Evolutionary conservation across 257 asterid genomes (phyloP).

Genomic region (Fraxinus anomala): DNA sequence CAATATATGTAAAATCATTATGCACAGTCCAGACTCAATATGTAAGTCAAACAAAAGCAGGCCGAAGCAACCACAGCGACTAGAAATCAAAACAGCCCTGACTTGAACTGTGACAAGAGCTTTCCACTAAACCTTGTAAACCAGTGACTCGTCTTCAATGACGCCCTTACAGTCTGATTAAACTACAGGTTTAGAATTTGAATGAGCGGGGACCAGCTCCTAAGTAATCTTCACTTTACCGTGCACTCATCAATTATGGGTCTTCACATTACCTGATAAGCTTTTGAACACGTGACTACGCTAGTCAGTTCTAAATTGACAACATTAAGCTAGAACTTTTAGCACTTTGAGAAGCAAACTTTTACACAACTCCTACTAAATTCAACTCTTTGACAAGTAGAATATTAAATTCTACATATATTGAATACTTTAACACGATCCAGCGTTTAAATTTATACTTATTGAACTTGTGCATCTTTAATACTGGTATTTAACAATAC

Average conservation of each 20-base stretch:
- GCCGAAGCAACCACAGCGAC: slow-evolving; percentile 2
- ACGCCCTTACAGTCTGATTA: slow-evolving; percentile 2
- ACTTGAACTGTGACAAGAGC: background rate
- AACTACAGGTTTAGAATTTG: slow-evolving; percentile 1
- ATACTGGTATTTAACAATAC: background rate
- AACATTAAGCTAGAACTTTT: slow-evolving; percentile 16
- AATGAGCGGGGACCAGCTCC: background rate
- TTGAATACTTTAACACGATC: background rate
- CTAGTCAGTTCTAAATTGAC: slow-evolving; percentile 10
- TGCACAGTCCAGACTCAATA: background rate
- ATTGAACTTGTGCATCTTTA: background rate
- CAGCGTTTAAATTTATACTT: background rate
- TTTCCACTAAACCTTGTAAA: slow-evolving; percentile 4
- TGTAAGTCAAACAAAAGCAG: background rate
- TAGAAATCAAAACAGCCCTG: slow-evolving; percentile 8
- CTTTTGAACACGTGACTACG: background rate
- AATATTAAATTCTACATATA: background rate
- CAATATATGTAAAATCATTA: slow-evolving; percentile 1
- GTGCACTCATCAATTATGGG: background rate
- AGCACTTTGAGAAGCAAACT: background rate
- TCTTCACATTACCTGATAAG: slow-evolving; percentile 13
- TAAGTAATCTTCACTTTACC: background rate
- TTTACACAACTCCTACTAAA: slow-evolving; percentile 11
- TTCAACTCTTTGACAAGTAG: background rate
- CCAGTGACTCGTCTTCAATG: background rate